Conservation (phyloP, 352 stramenopile genomes). For the Aphanomyces stellatus region DNA sequence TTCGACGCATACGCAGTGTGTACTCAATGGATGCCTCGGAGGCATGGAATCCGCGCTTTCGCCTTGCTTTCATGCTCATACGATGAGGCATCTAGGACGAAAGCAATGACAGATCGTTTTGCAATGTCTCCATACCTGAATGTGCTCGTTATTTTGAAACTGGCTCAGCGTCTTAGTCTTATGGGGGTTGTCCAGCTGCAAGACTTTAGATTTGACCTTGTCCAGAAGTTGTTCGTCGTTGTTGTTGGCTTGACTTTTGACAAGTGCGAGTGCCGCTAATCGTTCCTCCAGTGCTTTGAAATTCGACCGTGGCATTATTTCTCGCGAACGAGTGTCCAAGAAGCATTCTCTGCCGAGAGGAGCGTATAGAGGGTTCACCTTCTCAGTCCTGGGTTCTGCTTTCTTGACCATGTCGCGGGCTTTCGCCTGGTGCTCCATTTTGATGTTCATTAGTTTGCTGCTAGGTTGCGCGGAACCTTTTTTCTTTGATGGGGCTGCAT, state of each 20-base stretch:
- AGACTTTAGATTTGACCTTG: conserved; percentile 15
- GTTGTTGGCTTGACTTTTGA: neutral
- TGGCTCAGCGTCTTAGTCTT: neutral
- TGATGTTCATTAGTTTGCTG: neutral
- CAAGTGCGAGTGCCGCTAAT: neutral
- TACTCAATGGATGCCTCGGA: neutral
- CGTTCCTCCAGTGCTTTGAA: conserved; percentile 6
- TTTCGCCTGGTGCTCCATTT: conserved; percentile 5
- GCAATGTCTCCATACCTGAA: neutral
- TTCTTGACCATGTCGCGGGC: neutral
- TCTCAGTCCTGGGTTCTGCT: neutral
- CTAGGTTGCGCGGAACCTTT: neutral
- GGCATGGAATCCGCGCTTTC: neutral
- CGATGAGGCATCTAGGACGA: conserved; percentile 9
- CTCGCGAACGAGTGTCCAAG: neutral
- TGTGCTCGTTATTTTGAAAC: neutral
- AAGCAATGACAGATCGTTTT: neutral
- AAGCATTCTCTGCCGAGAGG: neutral
- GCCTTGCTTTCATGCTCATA: conserved; percentile 9
- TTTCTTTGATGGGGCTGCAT: neutral
- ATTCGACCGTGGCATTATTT: neutral
- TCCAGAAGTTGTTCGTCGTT: conserved; percentile 7
- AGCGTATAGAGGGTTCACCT: conserved; percentile 4
- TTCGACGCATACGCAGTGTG: neutral
- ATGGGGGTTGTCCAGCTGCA: conserved; percentile 16